Evolutionary conservation across 257 asterid species (phyloP), one percentile per base, ranked within the genome.

Genomic region (Capsicum chinense): DNA sequence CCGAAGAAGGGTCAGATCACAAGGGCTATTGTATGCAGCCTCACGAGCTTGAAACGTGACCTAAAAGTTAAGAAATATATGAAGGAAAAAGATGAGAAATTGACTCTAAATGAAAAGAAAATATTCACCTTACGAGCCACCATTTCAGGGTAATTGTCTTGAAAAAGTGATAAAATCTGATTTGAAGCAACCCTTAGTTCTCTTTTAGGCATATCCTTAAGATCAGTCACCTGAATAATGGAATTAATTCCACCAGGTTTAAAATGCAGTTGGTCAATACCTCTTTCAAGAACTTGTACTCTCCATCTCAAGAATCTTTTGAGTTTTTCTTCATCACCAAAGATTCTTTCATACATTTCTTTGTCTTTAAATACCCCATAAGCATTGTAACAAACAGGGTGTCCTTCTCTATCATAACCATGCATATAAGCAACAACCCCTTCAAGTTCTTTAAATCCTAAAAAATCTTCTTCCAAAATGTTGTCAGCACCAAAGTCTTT

Each of bases 71-170:
- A 15, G 54, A n/a, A 35, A 37, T 37, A 7, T 6, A 37, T 68
- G 50, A 5, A 15, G 11, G 19, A 15, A 37, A 66, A 35, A 37
- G 12, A 37, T 2, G 8, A 39, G 0, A 66, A 80, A 42, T 37
- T 50, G 7, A n/a, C 1, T 8, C 2, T 5, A 42, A 74, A 5
- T 5, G 17, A 8, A 74, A 58, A 37, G 26, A 52, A 54, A 48
- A 15, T 14, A 26, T 5, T 79, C 76, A 96, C 99, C 98, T 94
- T 94, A 26, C 94, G 89, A 13, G 98, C 99, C 0, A 97, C 98
- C 97, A 97, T 89, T 88, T 97, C 99, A 35, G 98, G 99, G 52
- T 94, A 97, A 83, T 97, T 97, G 73, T 97, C 99, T 85, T 95
- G 98, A 48, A 95, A 95, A 9, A 95, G 93, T 0, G 98, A 92